These are phyloP conservation scores for Gonium pectorale DNA, from an alignment of 139 green algal genomes.

Conservation along the genomic window DNA sequence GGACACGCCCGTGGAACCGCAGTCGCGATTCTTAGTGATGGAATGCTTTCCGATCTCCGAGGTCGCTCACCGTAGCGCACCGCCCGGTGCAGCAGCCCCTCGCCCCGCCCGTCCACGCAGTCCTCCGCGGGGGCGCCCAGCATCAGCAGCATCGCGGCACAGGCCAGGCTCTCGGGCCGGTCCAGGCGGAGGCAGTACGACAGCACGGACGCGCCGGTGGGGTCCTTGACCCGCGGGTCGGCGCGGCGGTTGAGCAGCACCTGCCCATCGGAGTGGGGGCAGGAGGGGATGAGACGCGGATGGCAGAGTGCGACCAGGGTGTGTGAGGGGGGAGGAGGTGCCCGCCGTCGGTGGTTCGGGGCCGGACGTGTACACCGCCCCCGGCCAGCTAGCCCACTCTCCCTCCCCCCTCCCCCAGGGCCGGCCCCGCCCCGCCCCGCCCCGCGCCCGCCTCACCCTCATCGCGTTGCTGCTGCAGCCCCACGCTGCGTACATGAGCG, in stretches of 20 bases:
- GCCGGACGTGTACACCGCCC: too few species aligned
- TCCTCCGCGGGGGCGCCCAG: background rate
- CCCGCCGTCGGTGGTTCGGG: too few species aligned
- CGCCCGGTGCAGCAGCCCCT: slow-evolving; percentile 44
- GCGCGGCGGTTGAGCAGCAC: slow-evolving; percentile 20
- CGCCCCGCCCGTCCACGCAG: slow-evolving; percentile 20
- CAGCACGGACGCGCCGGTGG: background rate
- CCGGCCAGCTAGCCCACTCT: too few species aligned
- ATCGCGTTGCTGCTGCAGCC: background rate
- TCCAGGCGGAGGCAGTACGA: slow-evolving; percentile 22
- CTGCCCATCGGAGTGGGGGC: background rate
- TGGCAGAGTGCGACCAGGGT: background rate
- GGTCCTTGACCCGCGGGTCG: slow-evolving; percentile 8
- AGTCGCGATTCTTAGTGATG: too few species aligned
- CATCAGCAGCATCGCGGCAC: slow-evolving; percentile 26
- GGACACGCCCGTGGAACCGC: too few species aligned
- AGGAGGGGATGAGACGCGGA: background rate
- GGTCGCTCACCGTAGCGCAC: slow-evolving; percentile 40
- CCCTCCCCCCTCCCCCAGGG: too few species aligned
- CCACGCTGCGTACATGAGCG: slow-evolving; percentile 9
- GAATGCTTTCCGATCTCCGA: too few species aligned
- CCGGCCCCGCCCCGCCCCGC: background rate
- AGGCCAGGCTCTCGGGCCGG: slow-evolving; percentile 9
- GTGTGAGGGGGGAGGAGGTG: too few species aligned
- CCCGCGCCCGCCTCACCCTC: background rate